These are phyloP conservation scores for Candida adriatica DNA, from an alignment of 805 yeast genomes.

Conservation along the genomic window DNA sequence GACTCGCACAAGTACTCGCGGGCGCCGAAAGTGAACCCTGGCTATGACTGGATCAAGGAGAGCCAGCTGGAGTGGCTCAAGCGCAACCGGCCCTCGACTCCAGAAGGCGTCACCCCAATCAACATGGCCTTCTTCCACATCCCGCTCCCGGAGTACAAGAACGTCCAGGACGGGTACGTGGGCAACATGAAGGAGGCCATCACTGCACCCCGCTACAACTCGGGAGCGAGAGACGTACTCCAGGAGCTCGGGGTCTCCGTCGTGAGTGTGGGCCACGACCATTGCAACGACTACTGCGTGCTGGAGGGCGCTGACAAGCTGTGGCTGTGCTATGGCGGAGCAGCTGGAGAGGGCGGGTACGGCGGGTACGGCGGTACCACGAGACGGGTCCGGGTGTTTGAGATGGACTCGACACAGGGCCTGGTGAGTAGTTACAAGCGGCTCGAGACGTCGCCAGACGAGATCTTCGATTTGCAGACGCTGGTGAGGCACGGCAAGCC, in stretches of 20 bases:
- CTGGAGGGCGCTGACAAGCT: conserved; percentile 36
- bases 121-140: conserved; percentile 93
- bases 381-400: conserved; percentile 72
- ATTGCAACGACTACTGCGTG: conserved; percentile 87
- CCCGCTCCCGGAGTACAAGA: conserved; percentile 79
- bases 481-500: conserved; percentile 25
- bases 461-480: conserved; percentile 34
- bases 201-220: conserved; percentile 69
- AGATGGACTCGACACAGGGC: conserved; percentile 45
- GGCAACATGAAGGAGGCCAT: conserved; percentile 69
- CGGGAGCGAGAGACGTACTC: conserved; percentile 57
- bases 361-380: conserved; percentile 86
- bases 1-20: conserved; percentile 79
- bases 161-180: conserved; percentile 36
- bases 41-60: conserved; percentile 82
- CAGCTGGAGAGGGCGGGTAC: conserved; percentile 91
- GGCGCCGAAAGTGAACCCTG: conserved; percentile 59
- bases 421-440: conserved; percentile 64
- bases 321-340: conserved; percentile 95
- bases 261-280: conserved; percentile 89
- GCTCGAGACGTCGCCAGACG: conserved; percentile 46
- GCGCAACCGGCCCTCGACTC: conserved; percentile 25
- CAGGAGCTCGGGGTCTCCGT: conserved; percentile 66
- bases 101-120: conserved; percentile 33
- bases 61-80: conserved; percentile 55